Conservation (phyloP, 495 filamentous ascomycete genomes). For the Lichenothelia convexa region DNA sequence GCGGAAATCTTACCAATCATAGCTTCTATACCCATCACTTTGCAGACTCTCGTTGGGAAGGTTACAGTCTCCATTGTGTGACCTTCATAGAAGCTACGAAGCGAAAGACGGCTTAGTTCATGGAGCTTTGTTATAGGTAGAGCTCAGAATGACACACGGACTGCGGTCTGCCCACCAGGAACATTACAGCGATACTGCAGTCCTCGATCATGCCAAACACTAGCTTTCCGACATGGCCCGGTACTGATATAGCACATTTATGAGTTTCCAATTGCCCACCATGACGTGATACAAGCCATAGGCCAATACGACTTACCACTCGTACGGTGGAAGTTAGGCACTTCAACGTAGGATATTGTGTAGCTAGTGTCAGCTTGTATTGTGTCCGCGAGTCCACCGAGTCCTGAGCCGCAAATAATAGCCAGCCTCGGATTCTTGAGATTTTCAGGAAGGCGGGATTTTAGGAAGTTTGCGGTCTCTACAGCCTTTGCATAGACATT, state of each 20-base stretch:
- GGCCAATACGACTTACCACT: constrained; percentile 33
- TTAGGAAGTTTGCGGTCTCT: constrained; percentile 17
- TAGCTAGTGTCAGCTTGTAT: constrained; percentile 32
- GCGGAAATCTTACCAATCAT: constrained; percentile 35
- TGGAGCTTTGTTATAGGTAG: neutral
- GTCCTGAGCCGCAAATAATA: constrained; percentile 57
- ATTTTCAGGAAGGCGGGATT: constrained; percentile 21
- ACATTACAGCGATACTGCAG: constrained; percentile 37
- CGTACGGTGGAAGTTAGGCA: constrained; percentile 46
- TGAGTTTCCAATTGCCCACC: too few relatives aligned
- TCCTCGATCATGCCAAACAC: constrained; percentile 46
- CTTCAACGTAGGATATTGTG: constrained; percentile 42
- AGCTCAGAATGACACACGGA: constrained; percentile 34
- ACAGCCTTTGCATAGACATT: too few relatives aligned
- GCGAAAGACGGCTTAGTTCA: constrained; percentile 1
- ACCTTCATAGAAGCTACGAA: constrained; percentile 55
- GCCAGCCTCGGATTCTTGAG: constrained; percentile 40
- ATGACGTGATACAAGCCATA: too few relatives aligned
- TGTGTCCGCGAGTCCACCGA: constrained; percentile 45
- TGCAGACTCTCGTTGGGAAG: constrained; percentile 54
- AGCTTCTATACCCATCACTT: constrained; percentile 43
- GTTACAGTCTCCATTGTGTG: constrained; percentile 49
- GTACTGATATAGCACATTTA: constrained; percentile 25
- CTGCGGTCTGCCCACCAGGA: constrained; percentile 62
- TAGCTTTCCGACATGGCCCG: constrained; percentile 57